phyloP scores from a whole-genome alignment of 2,329 filamentous ascomycete species.

The Paecilomyces niveus region DNA sequence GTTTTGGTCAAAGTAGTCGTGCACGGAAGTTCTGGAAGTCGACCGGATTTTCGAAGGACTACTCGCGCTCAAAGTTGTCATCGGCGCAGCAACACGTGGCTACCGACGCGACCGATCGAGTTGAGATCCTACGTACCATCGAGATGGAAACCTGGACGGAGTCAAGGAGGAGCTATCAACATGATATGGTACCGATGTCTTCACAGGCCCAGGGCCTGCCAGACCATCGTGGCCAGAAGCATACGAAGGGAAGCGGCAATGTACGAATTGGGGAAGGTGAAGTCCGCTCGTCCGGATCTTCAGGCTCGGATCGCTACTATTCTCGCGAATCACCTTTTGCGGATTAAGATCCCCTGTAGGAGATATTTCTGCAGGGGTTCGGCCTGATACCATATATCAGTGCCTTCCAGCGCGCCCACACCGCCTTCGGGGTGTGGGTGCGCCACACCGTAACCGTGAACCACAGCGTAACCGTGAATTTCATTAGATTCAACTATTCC shows the following conservation, averaged over 20 bases:
- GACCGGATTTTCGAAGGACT: conserved; percentile 13
- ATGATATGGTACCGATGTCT: conserved; percentile 10
- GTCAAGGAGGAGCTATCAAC: conserved; percentile 7
- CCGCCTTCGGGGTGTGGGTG: too few relatives aligned
- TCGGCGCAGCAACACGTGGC: conserved; percentile 10
- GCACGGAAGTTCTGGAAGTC: conserved; percentile 16
- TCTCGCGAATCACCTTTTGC: background rate
- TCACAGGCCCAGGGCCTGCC: conserved; percentile 9
- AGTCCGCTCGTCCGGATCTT: background rate
- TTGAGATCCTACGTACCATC: conserved; percentile 27
- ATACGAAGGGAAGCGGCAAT: conserved; percentile 10
- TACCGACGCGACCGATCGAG: conserved; percentile 12
- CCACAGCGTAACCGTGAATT: too few relatives aligned
- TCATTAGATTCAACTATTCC: too few relatives aligned
- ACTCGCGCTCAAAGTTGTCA: conserved; percentile 10
- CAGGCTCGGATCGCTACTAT: background rate
- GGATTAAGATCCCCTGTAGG: background rate
- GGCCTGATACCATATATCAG: background rate
- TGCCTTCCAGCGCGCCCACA: too few relatives aligned
- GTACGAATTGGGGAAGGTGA: background rate
- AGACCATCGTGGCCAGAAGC: conserved; percentile 9
- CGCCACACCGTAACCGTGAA: too few relatives aligned
- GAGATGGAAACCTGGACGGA: conserved; percentile 29
- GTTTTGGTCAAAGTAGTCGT: conserved; percentile 9
- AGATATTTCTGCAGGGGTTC: background rate